Conservation (phyloP, 75 land plant genomes). For the Pinus tabuliformis region DNA sequence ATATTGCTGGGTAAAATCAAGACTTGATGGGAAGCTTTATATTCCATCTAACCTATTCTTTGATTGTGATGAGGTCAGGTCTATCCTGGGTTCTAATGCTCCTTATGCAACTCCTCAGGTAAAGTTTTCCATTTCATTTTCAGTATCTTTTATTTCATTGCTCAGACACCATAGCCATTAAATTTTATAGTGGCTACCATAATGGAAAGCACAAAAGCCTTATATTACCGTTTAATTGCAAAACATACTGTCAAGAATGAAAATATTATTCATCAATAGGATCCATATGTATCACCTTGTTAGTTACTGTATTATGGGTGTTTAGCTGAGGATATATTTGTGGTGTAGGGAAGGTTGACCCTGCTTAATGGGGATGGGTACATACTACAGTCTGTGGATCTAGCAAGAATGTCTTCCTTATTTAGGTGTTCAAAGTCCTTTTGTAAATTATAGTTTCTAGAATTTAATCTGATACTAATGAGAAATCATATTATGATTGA, state of each 20-base stretch:
- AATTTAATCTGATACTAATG: too few relatives aligned
- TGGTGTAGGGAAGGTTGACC: too few relatives aligned
- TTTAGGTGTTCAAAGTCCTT: background rate
- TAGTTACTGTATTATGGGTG: background rate
- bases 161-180: background rate
- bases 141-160: background rate
- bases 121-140: constrained; percentile 2
- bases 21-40: constrained; percentile 58
- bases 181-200: background rate
- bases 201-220: background rate
- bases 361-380: too few relatives aligned
- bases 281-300: background rate
- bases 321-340: too few relatives aligned
- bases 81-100: constrained; percentile 57
- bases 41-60: constrained; percentile 62
- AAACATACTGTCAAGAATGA: background rate
- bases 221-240: background rate
- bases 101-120: constrained; percentile 86
- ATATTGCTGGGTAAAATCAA: constrained; percentile 65
- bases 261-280: background rate
- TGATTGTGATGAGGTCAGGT: constrained; percentile 55
- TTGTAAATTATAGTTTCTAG: background rate
- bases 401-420: background rate
- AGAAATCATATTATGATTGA: background rate
- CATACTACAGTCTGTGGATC: too few relatives aligned